Base-by-base conservation (phyloP, 352 stramenopile genomes). In the Globisporangium sylvaticum region DNA sequence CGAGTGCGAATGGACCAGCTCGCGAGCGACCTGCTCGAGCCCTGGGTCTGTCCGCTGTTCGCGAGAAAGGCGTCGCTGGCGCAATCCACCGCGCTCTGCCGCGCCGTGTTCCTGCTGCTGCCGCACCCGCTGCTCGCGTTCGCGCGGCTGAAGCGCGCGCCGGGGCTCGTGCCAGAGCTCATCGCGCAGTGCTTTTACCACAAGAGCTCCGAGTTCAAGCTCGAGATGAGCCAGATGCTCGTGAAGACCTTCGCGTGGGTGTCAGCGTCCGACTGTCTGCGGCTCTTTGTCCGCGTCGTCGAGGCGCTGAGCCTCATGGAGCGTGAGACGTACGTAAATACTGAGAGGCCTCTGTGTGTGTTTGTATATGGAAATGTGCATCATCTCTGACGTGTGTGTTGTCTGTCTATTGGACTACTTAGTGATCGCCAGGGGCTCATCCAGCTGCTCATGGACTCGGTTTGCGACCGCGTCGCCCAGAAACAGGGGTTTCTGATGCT, bases 271-370 rank as follows among this genome's bases (percentile, higher is more conserved):
- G 79, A 82, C 29, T 90, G 76, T 27, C 29, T 79, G 4, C 61
- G 69, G 1, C 67, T 87, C 14, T 89, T 93, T 42, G 55, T 74
- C 0, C 78, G 83, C 15, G 74, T 84, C 34, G 80, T 85, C 1
- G 80, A 90, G 62, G 75, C 84, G 1, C 70, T 91, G 32, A 84
- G 81, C 52, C 73, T 89, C 48, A 74, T 93, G 62, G 83, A 90
- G 42, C 68, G 83, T 14, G 73, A 91, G 62, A 81, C 70, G 81
- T 89, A 72, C 27, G 79, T 79, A 24, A 20, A 10, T 14, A 25
- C 15, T 24, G 14, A 15, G 53, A 24, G 4, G 3, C 12, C 18
- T 25, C 27, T 52, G 4, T 34, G 2, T 7, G 12, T 20, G 10
- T 44, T 12, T 37, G 32, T 37, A 37, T 37, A 37, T 37, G 32